A percentile compares a stretch with the other conserved stretches of the same genome.
Conservation (phyloP, 345 rosid species). For the Eucalyptus sideroxylon region DNA sequence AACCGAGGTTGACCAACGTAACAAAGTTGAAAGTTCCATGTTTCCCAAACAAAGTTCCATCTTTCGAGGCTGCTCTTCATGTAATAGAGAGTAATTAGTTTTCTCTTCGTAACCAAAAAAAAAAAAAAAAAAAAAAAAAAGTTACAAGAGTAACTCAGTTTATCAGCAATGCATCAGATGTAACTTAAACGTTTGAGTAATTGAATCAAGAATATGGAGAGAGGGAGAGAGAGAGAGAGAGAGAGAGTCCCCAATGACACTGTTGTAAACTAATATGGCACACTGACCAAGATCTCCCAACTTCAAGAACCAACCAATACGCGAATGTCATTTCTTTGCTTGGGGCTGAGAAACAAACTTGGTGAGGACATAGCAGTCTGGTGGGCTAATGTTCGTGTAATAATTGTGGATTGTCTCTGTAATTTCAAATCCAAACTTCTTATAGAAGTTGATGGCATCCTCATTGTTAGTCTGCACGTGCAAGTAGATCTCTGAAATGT, state of each 20-base stretch:
- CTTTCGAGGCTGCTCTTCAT: background rate
- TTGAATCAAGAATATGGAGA: background rate
- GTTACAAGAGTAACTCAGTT: background rate
- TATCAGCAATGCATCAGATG: background rate
- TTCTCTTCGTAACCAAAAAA: background rate
- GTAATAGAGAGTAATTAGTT: background rate
- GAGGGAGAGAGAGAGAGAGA: background rate
- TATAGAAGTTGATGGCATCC: conserved; percentile 91
- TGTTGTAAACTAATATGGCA: background rate
- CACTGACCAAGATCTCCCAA: background rate
- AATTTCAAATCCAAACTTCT: conserved; percentile 86
- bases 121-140: background rate
- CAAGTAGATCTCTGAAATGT: conserved; percentile 75
- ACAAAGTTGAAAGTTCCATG: background rate
- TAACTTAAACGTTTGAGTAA: background rate
- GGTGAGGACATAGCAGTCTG: conserved; percentile 72
- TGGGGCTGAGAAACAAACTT: conserved; percentile 44
- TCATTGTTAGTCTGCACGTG: conserved; percentile 97
- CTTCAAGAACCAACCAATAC: background rate
- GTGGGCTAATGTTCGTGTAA: conserved; percentile 74
- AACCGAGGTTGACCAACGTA: background rate
- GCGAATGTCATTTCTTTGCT: conserved; percentile 27
- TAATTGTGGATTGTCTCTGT: conserved; percentile 79
- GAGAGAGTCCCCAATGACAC: background rate
- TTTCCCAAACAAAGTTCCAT: background rate